Conservation (phyloP, 2,329 filamentous ascomycete species). For the Xylariaceae sp. region DNA sequence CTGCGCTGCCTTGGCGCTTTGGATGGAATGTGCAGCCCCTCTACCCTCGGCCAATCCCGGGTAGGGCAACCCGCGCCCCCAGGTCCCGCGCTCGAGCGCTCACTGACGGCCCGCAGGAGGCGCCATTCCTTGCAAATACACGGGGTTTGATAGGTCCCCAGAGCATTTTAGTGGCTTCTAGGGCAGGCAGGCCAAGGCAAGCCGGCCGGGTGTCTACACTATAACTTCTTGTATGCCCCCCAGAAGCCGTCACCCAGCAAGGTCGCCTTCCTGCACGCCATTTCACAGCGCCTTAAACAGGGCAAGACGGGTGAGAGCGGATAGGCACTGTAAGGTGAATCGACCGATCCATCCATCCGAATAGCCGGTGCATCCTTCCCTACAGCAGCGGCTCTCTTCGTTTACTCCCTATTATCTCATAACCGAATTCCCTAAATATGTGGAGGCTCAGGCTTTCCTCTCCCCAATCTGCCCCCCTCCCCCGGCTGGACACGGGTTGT, state of each 20-base stretch:
- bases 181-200: no score
- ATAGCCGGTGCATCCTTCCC: no score
- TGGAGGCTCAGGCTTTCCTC: no score
- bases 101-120: constrained; percentile 3
- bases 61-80: constrained; percentile 15
- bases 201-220: no score
- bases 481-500: no score
- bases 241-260: no score
- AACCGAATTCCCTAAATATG: no score
- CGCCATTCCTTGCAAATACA: not conserved
- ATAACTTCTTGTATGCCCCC: no score
- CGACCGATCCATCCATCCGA: not conserved
- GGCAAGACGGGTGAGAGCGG: not conserved
- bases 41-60: constrained; percentile 38
- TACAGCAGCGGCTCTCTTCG: no score
- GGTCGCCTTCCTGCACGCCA: constrained; percentile 1
- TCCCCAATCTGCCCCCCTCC: no score
- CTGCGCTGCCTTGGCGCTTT: not conserved
- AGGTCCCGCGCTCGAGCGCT: not conserved
- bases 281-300: constrained; percentile 11
- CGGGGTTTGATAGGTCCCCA: constrained; percentile 5
- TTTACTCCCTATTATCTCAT: no score
- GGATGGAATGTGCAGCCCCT: not conserved
- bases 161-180: not conserved
- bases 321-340: constrained; percentile 3